Base-by-base conservation (phyloP, 208 protist genomes). In the Acanthamoeba healyi region DNA sequence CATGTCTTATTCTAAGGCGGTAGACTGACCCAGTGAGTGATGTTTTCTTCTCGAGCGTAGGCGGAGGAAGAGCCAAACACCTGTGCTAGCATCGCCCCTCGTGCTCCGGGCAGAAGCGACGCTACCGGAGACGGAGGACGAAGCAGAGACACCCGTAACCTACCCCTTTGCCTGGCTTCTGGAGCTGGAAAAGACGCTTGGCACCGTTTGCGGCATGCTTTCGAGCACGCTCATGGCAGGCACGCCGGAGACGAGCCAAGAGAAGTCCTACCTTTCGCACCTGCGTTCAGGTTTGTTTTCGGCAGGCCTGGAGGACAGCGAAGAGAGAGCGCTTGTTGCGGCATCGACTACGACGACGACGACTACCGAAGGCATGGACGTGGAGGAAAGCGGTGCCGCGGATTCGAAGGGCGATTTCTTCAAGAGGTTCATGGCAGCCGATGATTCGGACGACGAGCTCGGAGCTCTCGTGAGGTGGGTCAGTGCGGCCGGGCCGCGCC, bases 111-210 rank as follows among this genome's bases (percentile, higher is more conserved):
- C 63, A 36, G 63, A 72, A 72, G 34, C 34, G 63, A 2, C 54
- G 22, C 54, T 61, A 14, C 32, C 29, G 65, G 34, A 74, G 65
- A 14, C 40, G 4, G 77, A 81, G 12, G 77, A 86, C 12, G 44
- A 86, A 6, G 44, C 38, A 7, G 77, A 86, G 32, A 17, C 24
- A 24, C 17, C n/a, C 32, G 77, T 86, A 26, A 61, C 15, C 17
- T 86, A 86, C 38, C 46, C 77, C 44, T 86, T 58, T 26, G 77
- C 24, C n/a, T 86, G 77, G 77, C 77, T 86, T 7, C 12, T 86
- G 44, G 77, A 86, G 46, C 46, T 86, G 44, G 77, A 86, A 26
- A 86, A 86, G 42, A 86, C 77, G 19, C 26, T 86, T 9, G 77
- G 44, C 44, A 86, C 42, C n/a, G 29, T 86, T n/a, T 86, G 77